Evolutionary conservation across 306 rosid species (phyloP).

Genomic region (Adenanthera pavonina): DNA sequence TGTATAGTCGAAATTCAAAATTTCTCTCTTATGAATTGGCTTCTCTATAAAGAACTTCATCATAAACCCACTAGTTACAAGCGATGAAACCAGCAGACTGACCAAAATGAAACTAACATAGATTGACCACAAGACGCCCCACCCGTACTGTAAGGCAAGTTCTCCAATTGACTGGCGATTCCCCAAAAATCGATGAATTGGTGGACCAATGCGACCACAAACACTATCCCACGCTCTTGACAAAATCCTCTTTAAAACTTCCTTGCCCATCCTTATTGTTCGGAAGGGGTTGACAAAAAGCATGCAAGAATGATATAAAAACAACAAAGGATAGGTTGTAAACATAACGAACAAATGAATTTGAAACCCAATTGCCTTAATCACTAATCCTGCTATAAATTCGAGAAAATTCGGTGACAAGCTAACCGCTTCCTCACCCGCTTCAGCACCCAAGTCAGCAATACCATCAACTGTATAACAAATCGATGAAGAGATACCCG

Average conservation of each 20-base stretch:
- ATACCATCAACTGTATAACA: slow-evolving; percentile 24
- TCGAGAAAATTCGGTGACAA: slow-evolving; percentile 53
- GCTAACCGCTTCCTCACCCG: slow-evolving; percentile 16
- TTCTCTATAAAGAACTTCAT: slow-evolving; percentile 64
- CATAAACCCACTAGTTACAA: slow-evolving; percentile 60
- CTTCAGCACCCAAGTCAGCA: slow-evolving; percentile 40
- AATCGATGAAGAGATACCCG: slow-evolving; percentile 44
- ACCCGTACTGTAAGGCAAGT: slow-evolving; percentile 61
- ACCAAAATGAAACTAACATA: slow-evolving; percentile 68
- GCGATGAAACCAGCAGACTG: slow-evolving; percentile 61
- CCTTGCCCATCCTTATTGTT: slow-evolving; percentile 50
- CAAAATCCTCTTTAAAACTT: slow-evolving; percentile 26
- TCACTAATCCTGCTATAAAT: slow-evolving; percentile 58
- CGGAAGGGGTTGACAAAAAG: slow-evolving; percentile 63
- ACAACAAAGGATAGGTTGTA: slow-evolving; percentile 57
- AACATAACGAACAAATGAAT: slow-evolving; percentile 56
- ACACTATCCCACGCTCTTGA: slow-evolving; percentile 36
- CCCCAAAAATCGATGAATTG: slow-evolving; percentile 44
- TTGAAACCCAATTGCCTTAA: slow-evolving; percentile 68
- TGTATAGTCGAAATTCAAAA: slow-evolving; percentile 80
- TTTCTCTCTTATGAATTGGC: slow-evolving; percentile 67
- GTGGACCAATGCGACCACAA: slow-evolving; percentile 44
- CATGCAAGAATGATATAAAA: slow-evolving; percentile 48
- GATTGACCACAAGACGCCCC: slow-evolving; percentile 84
- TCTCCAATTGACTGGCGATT: slow-evolving; percentile 60